Conservation (phyloP, 768 basidiomycete genomes). For the Collybiopsis luxurians region DNA sequence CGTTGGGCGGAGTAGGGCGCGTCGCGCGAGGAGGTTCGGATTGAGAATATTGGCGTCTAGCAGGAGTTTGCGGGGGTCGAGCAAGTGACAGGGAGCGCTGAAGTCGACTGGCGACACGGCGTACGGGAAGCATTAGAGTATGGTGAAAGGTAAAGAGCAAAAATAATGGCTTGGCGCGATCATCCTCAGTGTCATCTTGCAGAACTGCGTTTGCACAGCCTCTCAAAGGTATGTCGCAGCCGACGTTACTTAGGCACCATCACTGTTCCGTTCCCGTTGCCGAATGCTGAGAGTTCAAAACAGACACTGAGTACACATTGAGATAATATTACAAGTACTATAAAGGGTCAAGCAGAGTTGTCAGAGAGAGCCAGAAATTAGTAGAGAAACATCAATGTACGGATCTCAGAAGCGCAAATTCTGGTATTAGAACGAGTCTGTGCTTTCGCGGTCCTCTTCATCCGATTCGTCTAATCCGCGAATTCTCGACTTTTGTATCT, state of each 20-base stretch:
- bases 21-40: background rate
- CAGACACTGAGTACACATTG: too few species aligned
- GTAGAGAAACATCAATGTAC: too few species aligned
- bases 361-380: too few species aligned
- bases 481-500: background rate
- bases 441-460: background rate
- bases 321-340: too few species aligned
- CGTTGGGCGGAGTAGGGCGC: background rate
- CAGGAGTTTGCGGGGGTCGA: background rate
- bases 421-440: background rate
- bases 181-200: background rate
- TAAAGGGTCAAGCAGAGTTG: too few species aligned
- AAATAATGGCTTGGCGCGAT: background rate
- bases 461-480: background rate
- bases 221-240: too few species aligned
- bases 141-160: background rate
- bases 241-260: too few species aligned
- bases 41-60: background rate
- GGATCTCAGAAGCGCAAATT: too few species aligned
- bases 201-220: background rate
- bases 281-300: too few species aligned
- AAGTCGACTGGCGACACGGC: constrained; percentile 2
- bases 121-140: background rate
- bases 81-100: background rate
- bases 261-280: too few species aligned